These are phyloP conservation scores for Periglandula ipomoeae DNA, from an alignment of 2,329 filamentous ascomycete genomes.

Conservation along the genomic window DNA sequence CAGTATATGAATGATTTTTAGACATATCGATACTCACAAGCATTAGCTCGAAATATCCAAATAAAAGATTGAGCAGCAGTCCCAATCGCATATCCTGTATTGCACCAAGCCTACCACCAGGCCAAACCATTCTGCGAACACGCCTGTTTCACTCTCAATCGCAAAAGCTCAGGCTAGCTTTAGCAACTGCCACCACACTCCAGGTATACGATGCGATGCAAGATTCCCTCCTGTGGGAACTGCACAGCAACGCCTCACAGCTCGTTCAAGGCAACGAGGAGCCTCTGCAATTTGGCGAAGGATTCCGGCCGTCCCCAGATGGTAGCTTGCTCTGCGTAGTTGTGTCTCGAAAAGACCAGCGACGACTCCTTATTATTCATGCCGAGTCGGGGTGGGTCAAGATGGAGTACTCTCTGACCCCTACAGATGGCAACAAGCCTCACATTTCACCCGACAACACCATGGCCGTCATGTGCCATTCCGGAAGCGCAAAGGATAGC, in stretches of 20 bases:
- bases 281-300: conserved; percentile 4
- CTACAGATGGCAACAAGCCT: conserved; percentile 5
- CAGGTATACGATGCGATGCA: conserved; percentile 5
- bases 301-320: conserved; percentile 6
- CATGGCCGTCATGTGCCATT: conserved; percentile 4
- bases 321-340: conserved; percentile 5
- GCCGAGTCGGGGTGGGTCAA: conserved; percentile 6
- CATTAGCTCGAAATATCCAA: not conserved
- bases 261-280: conserved; percentile 6
- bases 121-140: not conserved
- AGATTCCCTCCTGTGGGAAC: conserved; percentile 8
- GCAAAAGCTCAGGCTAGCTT: conserved; percentile 1
- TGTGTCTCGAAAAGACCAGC: not conserved
- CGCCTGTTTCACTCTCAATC: conserved; percentile 3
- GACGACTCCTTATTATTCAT: conserved; percentile 5
- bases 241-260: conserved; percentile 8
- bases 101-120: conserved; percentile 5
- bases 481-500: not conserved
- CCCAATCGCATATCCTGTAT: conserved; percentile 1
- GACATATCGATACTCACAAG: too few species aligned
- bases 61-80: conserved; percentile 1
- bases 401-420: not conserved
- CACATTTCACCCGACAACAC: conserved; percentile 5
- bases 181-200: conserved; percentile 1
- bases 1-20: too few species aligned